These are phyloP conservation scores for Eucalyptus decipiens DNA, from an alignment of 345 rosid species.

Conservation along the genomic window DNA sequence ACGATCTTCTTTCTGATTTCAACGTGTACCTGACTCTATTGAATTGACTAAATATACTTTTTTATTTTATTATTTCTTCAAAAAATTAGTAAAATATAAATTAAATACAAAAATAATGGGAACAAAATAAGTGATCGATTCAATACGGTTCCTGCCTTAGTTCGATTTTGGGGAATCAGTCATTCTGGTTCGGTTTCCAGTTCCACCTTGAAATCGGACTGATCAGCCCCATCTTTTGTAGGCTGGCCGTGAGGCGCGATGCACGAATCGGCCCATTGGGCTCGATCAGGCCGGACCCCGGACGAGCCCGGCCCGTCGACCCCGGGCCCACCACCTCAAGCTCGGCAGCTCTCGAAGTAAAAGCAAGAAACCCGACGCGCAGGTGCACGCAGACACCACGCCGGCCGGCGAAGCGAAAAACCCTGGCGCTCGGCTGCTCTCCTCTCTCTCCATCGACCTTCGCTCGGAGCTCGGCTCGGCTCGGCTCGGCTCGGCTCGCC, in stretches of 20 bases:
- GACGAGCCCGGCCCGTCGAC: neutral
- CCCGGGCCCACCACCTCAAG: neutral
- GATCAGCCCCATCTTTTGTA: neutral
- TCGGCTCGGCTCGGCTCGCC: neutral
- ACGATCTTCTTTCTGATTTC: rapidly evolving
- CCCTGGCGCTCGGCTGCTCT: neutral
- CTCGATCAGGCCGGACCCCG: neutral
- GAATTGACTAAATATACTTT: no score
- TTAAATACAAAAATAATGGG: no score
- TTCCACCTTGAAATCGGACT: no score
- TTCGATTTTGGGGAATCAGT: no score
- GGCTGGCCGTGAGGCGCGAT: neutral
- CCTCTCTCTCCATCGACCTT: neutral
- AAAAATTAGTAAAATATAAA: no score
- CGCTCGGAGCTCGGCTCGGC: neutral
- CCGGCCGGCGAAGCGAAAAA: neutral
- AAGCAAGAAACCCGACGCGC: neutral
- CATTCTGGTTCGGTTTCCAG: no score
- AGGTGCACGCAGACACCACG: neutral
- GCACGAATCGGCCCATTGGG: neutral
- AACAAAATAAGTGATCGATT: no score
- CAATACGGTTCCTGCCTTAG: no score
- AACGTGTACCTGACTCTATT: rapidly evolving
- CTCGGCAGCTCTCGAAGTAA: neutral
- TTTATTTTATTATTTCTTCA: no score